Base-by-base conservation (phyloP, 2,329 filamentous ascomycete genomes). In the Diaporthe vaccinii region DNA sequence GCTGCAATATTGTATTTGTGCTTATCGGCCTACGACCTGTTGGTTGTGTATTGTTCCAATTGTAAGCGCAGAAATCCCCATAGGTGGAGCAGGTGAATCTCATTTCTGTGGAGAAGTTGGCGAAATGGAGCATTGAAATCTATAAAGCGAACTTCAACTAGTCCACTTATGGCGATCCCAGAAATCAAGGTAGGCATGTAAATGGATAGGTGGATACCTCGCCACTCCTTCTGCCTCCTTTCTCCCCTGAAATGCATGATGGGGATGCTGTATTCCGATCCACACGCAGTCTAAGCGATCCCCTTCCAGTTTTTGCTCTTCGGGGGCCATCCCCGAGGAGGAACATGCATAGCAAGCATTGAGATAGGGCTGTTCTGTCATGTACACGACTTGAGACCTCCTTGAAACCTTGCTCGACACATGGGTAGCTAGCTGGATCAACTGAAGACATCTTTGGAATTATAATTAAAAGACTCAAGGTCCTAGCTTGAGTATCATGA, bases 181-280 rank as follows among this genome's bases (percentile, higher is more conserved):
- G 31, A 36, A 12, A 22, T 36, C 28, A 15, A 34, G 62, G 44
- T 51, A 68, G 62, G 20, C 22, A 22, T 49, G 44, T 34, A 51
- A 49, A 44, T 68, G 62, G 62, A 25, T 51, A 51, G 6, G 62
- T 67, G 61, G 61, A 67, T 51, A 49, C 61, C 28, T 67, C 5
- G 41, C 20, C 12, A 28, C 61, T 68, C 62, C 31, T 67, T 68
- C 31, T 22, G 17, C 10, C 31, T 51, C 44, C 20, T 28, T 51
- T 68, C 8, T 34, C 25, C 61, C 28, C 44, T 34, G 2, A 12
- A 36, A n/a, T 34, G 28, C 20, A 8, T 34, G 61, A n/a, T 22
- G 41, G 61, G 28, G 28, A 49, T 51, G 28, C n/a, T 49, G 5
- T n/a, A 2, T 49, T 14, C 31, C 5, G 28, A 49, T 67, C 28